A percentile compares a stretch with the other conserved stretches of the same genome.
These are phyloP conservation scores for Martiniozyma asiatica DNA, from an alignment of 1,139 yeast genomes.

Conservation along the genomic window DNA sequence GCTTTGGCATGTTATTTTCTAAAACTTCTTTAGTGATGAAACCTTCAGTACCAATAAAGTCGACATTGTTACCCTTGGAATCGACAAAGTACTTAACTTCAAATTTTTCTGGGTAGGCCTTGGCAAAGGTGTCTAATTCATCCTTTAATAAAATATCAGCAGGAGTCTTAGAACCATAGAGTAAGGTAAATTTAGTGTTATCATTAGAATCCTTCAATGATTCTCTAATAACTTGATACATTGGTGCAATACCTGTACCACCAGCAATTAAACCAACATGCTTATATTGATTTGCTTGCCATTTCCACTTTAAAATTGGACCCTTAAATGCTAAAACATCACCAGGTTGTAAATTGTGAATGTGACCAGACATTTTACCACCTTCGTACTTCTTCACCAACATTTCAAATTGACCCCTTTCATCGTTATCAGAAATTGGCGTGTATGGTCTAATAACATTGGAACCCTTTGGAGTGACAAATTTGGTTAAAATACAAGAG, in stretches of 20 bases:
- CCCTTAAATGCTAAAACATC: conserved; percentile 91
- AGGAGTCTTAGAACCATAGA: conserved; percentile 70
- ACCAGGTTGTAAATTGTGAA: conserved; percentile 57
- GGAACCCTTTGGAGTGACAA: conserved; percentile 71
- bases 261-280: conserved; percentile 83
- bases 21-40: conserved; percentile 64
- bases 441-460: conserved; percentile 95
- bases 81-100: conserved; percentile 73
- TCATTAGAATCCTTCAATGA: conserved; percentile 65
- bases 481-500: conserved; percentile 71
- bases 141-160: conserved; percentile 67
- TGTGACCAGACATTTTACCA: conserved; percentile 77
- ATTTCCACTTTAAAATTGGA: conserved; percentile 85
- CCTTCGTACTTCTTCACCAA: conserved; percentile 73
- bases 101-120: conserved; percentile 63
- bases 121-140: conserved; percentile 58
- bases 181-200: conserved; percentile 69
- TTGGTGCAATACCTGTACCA: conserved; percentile 93
- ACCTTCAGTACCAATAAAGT: conserved; percentile 40
- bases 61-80: conserved; percentile 16
- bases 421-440: conserved; percentile 63
- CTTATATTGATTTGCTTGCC: conserved; percentile 78
- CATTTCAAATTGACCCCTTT: conserved; percentile 66
- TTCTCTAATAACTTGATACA: conserved; percentile 71
- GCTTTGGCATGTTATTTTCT: conserved; percentile 38